These are phyloP conservation scores for Xylaria sp. DNA, from an alignment of 2,329 filamentous ascomycete species.

Conservation along the genomic window DNA sequence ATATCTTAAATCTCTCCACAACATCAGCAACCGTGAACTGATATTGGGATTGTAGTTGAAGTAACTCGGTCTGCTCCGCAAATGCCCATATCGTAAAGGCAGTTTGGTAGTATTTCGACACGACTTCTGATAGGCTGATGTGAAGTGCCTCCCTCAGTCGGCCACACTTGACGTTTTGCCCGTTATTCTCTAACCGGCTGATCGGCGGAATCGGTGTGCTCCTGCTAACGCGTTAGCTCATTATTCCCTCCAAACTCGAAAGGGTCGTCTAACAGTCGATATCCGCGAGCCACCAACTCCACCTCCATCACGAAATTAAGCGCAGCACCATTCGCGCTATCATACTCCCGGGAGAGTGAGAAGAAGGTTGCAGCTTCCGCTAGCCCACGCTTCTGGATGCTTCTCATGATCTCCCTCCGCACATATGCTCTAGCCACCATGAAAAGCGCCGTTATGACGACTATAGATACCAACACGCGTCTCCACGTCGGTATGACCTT, in stretches of 20 bases:
- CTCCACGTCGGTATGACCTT: constrained; percentile 35
- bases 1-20: constrained; percentile 67
- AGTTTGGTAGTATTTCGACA: constrained; percentile 73
- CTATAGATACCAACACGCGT: constrained; percentile 29
- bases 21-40: constrained; percentile 76
- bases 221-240: constrained; percentile 48
- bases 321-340: constrained; percentile 38
- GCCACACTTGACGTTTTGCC: constrained; percentile 76
- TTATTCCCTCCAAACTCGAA: not conserved
- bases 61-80: constrained; percentile 78
- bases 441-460: constrained; percentile 22
- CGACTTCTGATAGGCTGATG: constrained; percentile 67
- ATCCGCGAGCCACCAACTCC: constrained; percentile 39
- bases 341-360: constrained; percentile 35
- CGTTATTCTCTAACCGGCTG: constrained; percentile 82
- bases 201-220: constrained; percentile 91
- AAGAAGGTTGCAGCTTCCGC: constrained; percentile 35
- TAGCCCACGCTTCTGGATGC: constrained; percentile 37
- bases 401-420: constrained; percentile 36
- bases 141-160: constrained; percentile 78
- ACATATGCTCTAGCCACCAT: constrained; percentile 34
- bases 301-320: constrained; percentile 42
- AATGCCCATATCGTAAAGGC: constrained; percentile 70
- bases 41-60: constrained; percentile 91
- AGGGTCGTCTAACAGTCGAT: constrained; percentile 35